Evolutionary conservation across 768 basidiomycete genomes (phyloP).

Genomic region (Coprinopsis marcescibilis): DNA sequence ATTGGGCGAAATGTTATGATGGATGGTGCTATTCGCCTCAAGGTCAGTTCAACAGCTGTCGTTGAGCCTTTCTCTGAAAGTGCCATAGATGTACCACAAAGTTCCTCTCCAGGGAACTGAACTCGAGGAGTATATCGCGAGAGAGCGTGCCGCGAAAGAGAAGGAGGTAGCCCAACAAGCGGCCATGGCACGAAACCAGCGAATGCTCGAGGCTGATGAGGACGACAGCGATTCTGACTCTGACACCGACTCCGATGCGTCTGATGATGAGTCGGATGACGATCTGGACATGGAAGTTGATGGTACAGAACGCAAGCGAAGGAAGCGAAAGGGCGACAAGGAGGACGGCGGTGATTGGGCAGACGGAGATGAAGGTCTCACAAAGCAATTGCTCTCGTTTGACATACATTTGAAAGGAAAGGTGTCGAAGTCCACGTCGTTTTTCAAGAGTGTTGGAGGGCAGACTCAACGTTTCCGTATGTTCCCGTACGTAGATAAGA

Average conservation of each 20-base stretch:
- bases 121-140: constrained; percentile 72
- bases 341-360: constrained; percentile 60
- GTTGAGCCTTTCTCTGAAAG: background rate
- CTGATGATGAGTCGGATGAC: constrained; percentile 60
- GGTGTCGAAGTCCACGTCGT: constrained; percentile 76
- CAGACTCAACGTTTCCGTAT: constrained; percentile 84
- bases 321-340: constrained; percentile 32
- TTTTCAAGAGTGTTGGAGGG: constrained; percentile 74
- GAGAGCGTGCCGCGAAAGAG: constrained; percentile 72
- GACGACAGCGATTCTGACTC: constrained; percentile 77
- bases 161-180: constrained; percentile 85
- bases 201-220: constrained; percentile 92
- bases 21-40: constrained; percentile 62
- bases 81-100: constrained; percentile 73
- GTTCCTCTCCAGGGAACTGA: constrained; percentile 86
- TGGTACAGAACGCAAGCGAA: constrained; percentile 21
- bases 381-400: constrained; percentile 75
- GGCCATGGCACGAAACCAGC: constrained; percentile 72
- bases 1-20: constrained; percentile 85
- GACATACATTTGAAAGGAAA: constrained; percentile 99
- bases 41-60: constrained; percentile 35
- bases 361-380: constrained; percentile 71
- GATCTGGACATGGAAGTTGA: constrained; percentile 46
- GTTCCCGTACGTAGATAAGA: constrained; percentile 96
- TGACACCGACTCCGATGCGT: constrained; percentile 57